A percentile compares a stretch with the other conserved stretches of the same genome.
Conservation (phyloP, 352 stramenopile genomes). For the Pythium aristosporum region DNA sequence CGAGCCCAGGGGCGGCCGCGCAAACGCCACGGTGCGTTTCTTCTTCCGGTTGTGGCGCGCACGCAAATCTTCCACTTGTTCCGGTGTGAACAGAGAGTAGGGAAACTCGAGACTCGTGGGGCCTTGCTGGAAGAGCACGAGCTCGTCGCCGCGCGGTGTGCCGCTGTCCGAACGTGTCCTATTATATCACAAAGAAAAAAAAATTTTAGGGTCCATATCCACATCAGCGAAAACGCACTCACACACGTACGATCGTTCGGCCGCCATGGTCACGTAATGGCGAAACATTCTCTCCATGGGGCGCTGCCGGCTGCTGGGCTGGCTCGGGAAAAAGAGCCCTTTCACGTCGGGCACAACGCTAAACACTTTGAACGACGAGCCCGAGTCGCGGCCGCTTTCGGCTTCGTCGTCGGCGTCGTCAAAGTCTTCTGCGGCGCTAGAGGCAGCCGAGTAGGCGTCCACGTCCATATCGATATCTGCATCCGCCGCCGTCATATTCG, state of each 20-base stretch:
- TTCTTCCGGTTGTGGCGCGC: constrained; percentile 31
- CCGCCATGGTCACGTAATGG: constrained; percentile 51
- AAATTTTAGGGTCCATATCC: not conserved
- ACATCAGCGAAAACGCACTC: not conserved
- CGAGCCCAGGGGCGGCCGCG: not conserved
- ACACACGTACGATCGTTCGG: constrained; percentile 31
- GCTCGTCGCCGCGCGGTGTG: constrained; percentile 21
- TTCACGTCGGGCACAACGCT: constrained; percentile 40
- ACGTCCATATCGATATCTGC: constrained; percentile 22
- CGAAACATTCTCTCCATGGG: constrained; percentile 66
- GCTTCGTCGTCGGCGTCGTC: constrained; percentile 21
- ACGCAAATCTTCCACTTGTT: constrained; percentile 30
- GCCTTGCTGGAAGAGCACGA: constrained; percentile 28
- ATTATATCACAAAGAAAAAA: not conserved
- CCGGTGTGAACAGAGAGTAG: constrained; percentile 30
- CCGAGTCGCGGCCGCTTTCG: constrained; percentile 14
- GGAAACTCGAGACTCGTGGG: constrained; percentile 30
- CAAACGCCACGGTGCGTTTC: constrained; percentile 1
- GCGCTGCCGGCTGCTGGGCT: constrained; percentile 22
- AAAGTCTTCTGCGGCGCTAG: constrained; percentile 18
- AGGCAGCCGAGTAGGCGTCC: constrained; percentile 5
- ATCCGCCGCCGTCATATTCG: not conserved
- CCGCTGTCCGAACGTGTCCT: constrained; percentile 3
- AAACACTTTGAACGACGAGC: constrained; percentile 36
- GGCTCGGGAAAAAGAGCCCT: constrained; percentile 46